Conservation (phyloP, 2,329 filamentous ascomycete genomes). For the Cladosporium colombiae region DNA sequence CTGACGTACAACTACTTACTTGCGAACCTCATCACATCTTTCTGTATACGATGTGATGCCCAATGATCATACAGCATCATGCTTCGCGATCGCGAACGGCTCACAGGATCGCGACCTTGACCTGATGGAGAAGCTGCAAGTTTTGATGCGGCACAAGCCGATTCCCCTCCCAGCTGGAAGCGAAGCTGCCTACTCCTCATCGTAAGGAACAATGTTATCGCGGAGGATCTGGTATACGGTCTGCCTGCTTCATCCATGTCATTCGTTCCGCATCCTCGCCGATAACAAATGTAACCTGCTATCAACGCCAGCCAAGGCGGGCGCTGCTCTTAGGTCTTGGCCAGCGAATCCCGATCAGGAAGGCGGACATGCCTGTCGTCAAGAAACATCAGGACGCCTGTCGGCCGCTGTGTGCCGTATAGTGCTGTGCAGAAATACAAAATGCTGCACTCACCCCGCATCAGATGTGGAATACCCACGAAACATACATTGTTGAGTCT, state of each 20-base stretch:
- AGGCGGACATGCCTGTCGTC: neutral
- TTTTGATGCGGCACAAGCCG: neutral
- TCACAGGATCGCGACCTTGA: neutral
- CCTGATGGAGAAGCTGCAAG: neutral
- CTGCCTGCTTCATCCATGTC: neutral
- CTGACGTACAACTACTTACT: neutral
- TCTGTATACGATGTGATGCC: too few relatives aligned
- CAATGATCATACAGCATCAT: too few relatives aligned
- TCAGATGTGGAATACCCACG: neutral
- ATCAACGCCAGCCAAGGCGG: conserved; percentile 6
- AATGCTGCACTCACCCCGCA: neutral
- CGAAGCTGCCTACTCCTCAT: neutral
- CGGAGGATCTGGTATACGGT: neutral
- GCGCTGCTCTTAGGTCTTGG: conserved; percentile 1
- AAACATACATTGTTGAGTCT: neutral
- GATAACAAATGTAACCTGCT: conserved; percentile 12
- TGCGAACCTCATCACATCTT: too few relatives aligned
- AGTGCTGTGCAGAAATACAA: neutral
- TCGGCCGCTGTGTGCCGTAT: neutral
- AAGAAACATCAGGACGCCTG: neutral
- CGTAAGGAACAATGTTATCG: neutral
- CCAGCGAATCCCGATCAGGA: conserved; percentile 16
- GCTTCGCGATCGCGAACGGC: neutral
- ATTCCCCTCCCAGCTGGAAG: neutral
- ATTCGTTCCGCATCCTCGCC: neutral